These are phyloP conservation scores for Suillus weaverae DNA, from an alignment of 768 basidiomycete genomes.

Conservation along the genomic window DNA sequence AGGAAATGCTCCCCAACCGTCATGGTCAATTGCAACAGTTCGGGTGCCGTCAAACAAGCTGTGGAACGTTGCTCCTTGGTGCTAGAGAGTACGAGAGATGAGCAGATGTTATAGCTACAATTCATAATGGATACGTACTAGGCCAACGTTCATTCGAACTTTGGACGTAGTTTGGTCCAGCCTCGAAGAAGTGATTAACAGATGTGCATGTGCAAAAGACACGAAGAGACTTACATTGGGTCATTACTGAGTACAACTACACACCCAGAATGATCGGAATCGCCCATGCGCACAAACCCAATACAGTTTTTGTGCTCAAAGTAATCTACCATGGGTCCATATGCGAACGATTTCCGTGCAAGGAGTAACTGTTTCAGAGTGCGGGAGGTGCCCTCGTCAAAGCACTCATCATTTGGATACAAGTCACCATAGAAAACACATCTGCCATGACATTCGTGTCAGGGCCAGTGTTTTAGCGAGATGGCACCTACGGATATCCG, in stretches of 20 bases:
- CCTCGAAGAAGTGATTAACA: constrained; percentile 47
- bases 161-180: constrained; percentile 26
- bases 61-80: constrained; percentile 39
- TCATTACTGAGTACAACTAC: constrained; percentile 72
- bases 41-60: constrained; percentile 49
- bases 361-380: constrained; percentile 57
- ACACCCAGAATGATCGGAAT: constrained; percentile 56
- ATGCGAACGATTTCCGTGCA: constrained; percentile 64
- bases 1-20: constrained; percentile 69
- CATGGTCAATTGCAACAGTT: constrained; percentile 43
- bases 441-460: constrained; percentile 35
- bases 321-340: constrained; percentile 66
- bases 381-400: constrained; percentile 49
- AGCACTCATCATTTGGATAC: constrained; percentile 71
- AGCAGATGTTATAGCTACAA: constrained; percentile 3
- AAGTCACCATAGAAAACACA: constrained; percentile 89
- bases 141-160: constrained; percentile 65
- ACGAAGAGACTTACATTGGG: constrained; percentile 42
- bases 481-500: constrained; percentile 68
- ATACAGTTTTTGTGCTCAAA: constrained; percentile 60
- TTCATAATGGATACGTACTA: constrained; percentile 40
- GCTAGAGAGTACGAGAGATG: constrained; percentile 12
- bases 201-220: constrained; percentile 68
- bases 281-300: constrained; percentile 73
- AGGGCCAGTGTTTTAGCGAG: constrained; percentile 2